phyloP scores from a whole-genome alignment of 768 basidiomycete species.

The Tephrocybe sp. region DNA sequence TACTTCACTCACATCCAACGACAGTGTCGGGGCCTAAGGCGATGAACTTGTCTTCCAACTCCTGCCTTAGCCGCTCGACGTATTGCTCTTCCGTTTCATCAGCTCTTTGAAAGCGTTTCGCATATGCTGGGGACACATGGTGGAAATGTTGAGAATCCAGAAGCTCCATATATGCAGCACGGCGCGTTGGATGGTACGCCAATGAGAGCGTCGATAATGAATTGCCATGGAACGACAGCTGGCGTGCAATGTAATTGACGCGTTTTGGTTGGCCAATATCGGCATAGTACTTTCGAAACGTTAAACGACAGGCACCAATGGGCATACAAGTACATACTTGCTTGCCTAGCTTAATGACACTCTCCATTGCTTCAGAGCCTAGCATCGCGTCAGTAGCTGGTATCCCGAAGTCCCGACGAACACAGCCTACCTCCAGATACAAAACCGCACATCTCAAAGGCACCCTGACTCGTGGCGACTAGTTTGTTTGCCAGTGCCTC shows the following conservation, averaged over 20 bases:
- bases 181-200: constrained; percentile 64
- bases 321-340: constrained; percentile 46
- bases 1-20: constrained; percentile 62
- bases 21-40: constrained; percentile 83
- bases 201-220: constrained; percentile 71
- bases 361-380: constrained; percentile 92
- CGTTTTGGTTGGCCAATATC: constrained; percentile 72
- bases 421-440: constrained; percentile 76
- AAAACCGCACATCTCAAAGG: constrained; percentile 72
- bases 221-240: constrained; percentile 86
- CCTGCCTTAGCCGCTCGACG: constrained; percentile 71
- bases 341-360: constrained; percentile 77
- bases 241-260: constrained; percentile 75
- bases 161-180: constrained; percentile 66
- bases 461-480: constrained; percentile 66
- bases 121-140: constrained; percentile 87
- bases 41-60: constrained; percentile 84
- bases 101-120: constrained; percentile 68
- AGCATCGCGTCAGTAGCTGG: neutral
- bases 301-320: neutral
- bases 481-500: constrained; percentile 74
- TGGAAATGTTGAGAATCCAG: constrained; percentile 70
- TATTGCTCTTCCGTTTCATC: constrained; percentile 81
- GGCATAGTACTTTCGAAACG: constrained; percentile 54
- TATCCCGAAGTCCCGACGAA: too few species aligned